These are phyloP conservation scores for Kalmusia sp. DNA, from an alignment of 2,329 filamentous ascomycete genomes.

Conservation along the genomic window DNA sequence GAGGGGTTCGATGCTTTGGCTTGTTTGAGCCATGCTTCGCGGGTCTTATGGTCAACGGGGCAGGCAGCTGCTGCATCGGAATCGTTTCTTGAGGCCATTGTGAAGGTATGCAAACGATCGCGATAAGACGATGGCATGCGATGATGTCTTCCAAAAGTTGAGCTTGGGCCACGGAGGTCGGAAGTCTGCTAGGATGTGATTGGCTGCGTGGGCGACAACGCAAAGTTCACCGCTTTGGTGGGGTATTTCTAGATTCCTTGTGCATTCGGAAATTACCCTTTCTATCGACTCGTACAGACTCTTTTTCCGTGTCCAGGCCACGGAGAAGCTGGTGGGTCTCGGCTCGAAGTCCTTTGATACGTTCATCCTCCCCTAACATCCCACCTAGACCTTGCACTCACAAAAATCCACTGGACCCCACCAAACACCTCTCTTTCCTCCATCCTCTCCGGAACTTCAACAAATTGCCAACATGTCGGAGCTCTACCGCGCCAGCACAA, in stretches of 20 bases:
- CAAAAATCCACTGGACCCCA: conserved; percentile 16
- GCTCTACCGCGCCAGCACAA: conserved; percentile 92
- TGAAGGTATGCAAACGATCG: conserved; percentile 3
- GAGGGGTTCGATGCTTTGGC: conserved; percentile 57
- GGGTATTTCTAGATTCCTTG: conserved; percentile 14
- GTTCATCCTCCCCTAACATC: conserved; percentile 2
- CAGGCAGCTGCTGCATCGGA: conserved; percentile 59
- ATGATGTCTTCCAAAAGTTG: conserved; percentile 30
- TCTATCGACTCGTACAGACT: neutral
- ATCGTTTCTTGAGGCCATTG: conserved; percentile 42
- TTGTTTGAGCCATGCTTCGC: conserved; percentile 84
- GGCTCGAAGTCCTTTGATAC: neutral
- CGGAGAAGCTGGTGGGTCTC: neutral
- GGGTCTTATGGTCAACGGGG: conserved; percentile 88
- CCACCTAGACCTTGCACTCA: conserved; percentile 38
- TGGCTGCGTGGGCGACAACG: conserved; percentile 2
- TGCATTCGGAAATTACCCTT: neutral
- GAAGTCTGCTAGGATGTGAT: conserved; percentile 8
- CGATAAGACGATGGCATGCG: conserved; percentile 4
- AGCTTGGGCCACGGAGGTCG: conserved; percentile 20
- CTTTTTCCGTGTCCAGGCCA: neutral
- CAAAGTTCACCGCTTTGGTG: conserved; percentile 24
- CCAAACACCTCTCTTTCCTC: conserved; percentile 24
- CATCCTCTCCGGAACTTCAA: neutral
- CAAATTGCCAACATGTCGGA: conserved; percentile 47